Evolutionary conservation across 495 filamentous ascomycete genomes (phyloP).

Genomic region (Neurospora sp.): DNA sequence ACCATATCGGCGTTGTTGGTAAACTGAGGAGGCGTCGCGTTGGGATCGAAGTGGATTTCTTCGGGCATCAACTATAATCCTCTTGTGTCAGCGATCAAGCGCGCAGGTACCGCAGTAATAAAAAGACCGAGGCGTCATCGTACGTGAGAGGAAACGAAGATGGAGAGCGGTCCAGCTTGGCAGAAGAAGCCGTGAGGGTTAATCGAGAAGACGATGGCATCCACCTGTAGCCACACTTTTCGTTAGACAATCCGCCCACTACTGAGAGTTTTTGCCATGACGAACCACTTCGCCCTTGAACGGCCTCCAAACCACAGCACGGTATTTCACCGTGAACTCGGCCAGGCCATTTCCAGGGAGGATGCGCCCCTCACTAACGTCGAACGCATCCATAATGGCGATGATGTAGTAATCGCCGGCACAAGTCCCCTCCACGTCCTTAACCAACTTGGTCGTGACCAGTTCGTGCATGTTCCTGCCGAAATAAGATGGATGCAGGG

Average conservation of each 20-base stretch:
- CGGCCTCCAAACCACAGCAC: conserved; percentile 92
- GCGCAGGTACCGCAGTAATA: neutral
- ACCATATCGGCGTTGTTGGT: conserved; percentile 82
- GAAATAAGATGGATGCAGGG: conserved; percentile 94
- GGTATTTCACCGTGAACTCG: conserved; percentile 89
- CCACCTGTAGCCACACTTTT: conserved; percentile 50
- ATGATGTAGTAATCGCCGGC: conserved; percentile 93
- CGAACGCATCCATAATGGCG: conserved; percentile 86
- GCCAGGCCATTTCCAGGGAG: conserved; percentile 81
- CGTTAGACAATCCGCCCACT: conserved; percentile 2
- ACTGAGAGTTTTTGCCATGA: conserved; percentile 4
- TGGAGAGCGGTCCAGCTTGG: conserved; percentile 73
- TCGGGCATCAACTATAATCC: conserved; percentile 69
- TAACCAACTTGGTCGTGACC: conserved; percentile 72
- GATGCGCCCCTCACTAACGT: conserved; percentile 85
- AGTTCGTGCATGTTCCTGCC: conserved; percentile 82
- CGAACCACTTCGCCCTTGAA: conserved; percentile 94
- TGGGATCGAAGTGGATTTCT: conserved; percentile 88
- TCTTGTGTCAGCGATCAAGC: neutral
- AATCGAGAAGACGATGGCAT: conserved; percentile 82
- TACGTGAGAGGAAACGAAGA: conserved; percentile 85
- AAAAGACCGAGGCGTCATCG: conserved; percentile 19
- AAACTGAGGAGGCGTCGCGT: conserved; percentile 75
- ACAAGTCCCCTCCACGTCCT: conserved; percentile 88
- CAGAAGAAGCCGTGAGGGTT: conserved; percentile 90